These are phyloP conservation scores for Metroxylon sagu DNA, from an alignment of 176 grass and related monocot genomes.

Conservation along the genomic window DNA sequence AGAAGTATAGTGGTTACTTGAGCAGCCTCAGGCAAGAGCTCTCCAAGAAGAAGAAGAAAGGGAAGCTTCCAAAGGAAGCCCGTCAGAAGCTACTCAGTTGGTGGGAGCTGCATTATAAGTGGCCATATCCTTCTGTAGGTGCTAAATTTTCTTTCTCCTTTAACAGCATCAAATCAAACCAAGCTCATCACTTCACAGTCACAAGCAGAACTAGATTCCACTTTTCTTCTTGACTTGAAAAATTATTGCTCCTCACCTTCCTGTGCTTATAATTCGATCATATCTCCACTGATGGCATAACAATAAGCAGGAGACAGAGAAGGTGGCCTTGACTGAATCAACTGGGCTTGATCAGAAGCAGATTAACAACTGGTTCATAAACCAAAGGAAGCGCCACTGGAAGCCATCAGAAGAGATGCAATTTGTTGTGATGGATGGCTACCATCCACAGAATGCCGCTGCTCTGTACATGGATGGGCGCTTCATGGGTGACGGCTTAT, in stretches of 20 bases:
- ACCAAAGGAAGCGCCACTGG: slow-evolving; percentile 98
- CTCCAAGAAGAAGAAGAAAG: slow-evolving; percentile 99
- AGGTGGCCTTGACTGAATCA: slow-evolving; percentile 62
- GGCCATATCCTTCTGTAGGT: slow-evolving; percentile 91
- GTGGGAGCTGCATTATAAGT: slow-evolving; percentile 98
- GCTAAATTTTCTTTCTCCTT: too few relatives aligned
- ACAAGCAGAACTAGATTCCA: too few relatives aligned
- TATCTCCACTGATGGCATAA: too few relatives aligned
- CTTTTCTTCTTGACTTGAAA: too few relatives aligned
- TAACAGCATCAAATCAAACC: too few relatives aligned
- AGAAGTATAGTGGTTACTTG: slow-evolving; percentile 96
- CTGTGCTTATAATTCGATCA: too few relatives aligned
- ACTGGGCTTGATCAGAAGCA: slow-evolving; percentile 88
- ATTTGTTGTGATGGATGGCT: slow-evolving; percentile 83
- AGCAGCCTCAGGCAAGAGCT: slow-evolving; percentile 96
- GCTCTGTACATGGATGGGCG: slow-evolving; percentile 81
- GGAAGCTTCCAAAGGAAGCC: slow-evolving; percentile 92
- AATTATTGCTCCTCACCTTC: too few relatives aligned
- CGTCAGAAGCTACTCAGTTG: slow-evolving; percentile 82
- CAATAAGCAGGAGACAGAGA: slow-evolving; percentile 63
- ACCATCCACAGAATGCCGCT: slow-evolving; percentile 32
- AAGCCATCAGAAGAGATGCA: slow-evolving; percentile 92
- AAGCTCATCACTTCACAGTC: too few relatives aligned
- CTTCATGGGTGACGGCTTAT: slow-evolving; percentile 52
- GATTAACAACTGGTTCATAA: slow-evolving; percentile 99